phyloP scores from a whole-genome alignment of 768 basidiomycete species.

The Pisolithus marmoratus region DNA sequence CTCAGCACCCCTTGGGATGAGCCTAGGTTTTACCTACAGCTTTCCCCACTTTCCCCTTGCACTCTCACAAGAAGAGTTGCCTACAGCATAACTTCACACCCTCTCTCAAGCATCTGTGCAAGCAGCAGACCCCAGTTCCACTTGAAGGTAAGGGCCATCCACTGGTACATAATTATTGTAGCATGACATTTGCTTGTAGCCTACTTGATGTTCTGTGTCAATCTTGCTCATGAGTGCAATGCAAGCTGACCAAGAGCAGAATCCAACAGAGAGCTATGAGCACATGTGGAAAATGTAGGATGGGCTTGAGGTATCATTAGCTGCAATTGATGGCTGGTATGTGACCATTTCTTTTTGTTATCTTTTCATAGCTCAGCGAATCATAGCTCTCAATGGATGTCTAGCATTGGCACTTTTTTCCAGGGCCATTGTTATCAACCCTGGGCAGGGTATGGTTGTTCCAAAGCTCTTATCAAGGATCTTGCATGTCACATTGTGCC shows the following conservation, averaged over 20 bases:
- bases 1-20: no score
- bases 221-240: constrained; percentile 79
- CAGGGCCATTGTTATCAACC: constrained; percentile 13
- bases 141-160: constrained; percentile 40
- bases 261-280: constrained; percentile 50
- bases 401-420: constrained; percentile 32
- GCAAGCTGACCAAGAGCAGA: constrained; percentile 30
- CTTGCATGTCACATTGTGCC: no score
- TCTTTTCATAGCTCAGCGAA: constrained; percentile 2
- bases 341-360: constrained; percentile 8
- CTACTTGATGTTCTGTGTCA: constrained; percentile 57
- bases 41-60: no score
- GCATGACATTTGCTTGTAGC: constrained; percentile 29
- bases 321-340: constrained; percentile 48
- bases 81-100: no score
- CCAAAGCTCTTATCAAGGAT: constrained; percentile 58
- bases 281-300: constrained; percentile 54
- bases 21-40: no score
- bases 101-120: constrained; percentile 55
- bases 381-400: constrained; percentile 38
- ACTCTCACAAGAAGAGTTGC: no score
- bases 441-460: constrained; percentile 44
- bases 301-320: constrained; percentile 53
- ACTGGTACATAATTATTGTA: neutral
- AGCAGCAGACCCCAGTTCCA: constrained; percentile 37